Conservation (phyloP, 1,139 yeast genomes). For the Sugiyamaella grinbergsii region DNA sequence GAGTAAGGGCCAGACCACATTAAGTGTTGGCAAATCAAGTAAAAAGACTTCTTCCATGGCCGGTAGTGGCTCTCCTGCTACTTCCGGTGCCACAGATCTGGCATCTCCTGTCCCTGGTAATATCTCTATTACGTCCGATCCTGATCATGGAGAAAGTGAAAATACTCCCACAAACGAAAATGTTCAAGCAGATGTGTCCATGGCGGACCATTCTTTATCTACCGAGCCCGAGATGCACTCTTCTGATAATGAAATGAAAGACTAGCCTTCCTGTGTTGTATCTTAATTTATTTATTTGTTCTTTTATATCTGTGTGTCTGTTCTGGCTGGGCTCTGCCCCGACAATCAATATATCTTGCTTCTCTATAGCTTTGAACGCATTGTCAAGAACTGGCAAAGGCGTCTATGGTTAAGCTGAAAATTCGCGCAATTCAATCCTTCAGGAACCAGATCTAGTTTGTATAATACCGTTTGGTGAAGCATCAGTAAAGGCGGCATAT, state of each 20-base stretch:
- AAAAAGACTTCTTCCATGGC: background rate
- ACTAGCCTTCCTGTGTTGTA: background rate
- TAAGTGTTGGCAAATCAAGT: conserved; percentile 10
- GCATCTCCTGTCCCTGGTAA: background rate
- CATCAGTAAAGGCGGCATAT: too few relatives aligned
- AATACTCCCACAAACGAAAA: background rate
- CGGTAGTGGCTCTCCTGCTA: background rate
- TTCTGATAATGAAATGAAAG: conserved; percentile 15
- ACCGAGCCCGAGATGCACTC: conserved; percentile 12
- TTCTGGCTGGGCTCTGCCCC: background rate
- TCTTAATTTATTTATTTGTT: conserved; percentile 1
- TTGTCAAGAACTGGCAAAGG: too few relatives aligned
- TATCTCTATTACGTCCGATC: background rate
- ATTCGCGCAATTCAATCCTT: too few relatives aligned
- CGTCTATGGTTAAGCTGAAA: too few relatives aligned
- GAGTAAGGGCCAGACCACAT: conserved; percentile 24
- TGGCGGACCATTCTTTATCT: conserved; percentile 11
- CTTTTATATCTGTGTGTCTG: background rate
- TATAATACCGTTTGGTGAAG: too few relatives aligned
- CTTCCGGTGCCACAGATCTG: conserved; percentile 6
- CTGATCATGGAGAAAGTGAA: background rate
- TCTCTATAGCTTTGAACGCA: too few relatives aligned
- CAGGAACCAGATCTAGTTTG: too few relatives aligned
- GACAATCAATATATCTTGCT: background rate
- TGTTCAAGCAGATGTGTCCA: conserved; percentile 2